Conservation (phyloP, 306 rosid species). For the Astragalus membranaceus region DNA sequence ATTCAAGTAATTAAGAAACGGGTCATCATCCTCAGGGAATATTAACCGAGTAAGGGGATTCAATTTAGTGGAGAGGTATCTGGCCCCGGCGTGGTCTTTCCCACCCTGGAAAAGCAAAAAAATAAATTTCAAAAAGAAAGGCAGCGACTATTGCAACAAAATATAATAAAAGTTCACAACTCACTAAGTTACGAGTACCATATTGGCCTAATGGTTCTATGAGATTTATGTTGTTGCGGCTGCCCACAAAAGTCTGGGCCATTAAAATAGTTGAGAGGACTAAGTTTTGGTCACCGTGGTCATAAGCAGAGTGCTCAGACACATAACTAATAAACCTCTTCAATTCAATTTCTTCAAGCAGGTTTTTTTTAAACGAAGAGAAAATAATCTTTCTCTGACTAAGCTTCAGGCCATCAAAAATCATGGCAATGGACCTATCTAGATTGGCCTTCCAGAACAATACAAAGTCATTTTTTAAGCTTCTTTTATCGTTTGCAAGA, state of each 20-base stretch:
- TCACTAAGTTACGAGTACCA: constrained; percentile 84
- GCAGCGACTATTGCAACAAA: not conserved
- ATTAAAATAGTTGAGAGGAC: constrained; percentile 72
- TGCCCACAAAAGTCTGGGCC: constrained; percentile 94
- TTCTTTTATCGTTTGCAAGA: constrained; percentile 40
- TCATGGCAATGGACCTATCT: constrained; percentile 84
- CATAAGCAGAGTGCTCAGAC: constrained; percentile 86
- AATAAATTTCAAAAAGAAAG: not conserved
- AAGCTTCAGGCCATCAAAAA: constrained; percentile 96
- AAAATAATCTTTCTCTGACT: constrained; percentile 90
- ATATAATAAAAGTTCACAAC: not conserved
- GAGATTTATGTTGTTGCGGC: constrained; percentile 84
- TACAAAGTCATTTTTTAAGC: constrained; percentile 80
- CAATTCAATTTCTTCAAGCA: constrained; percentile 78
- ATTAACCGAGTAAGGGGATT: constrained; percentile 57
- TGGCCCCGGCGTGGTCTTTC: constrained; percentile 85
- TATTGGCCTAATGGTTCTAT: constrained; percentile 88
- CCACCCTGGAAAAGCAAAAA: constrained; percentile 56
- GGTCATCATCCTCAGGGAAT: constrained; percentile 78
- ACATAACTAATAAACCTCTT: constrained; percentile 91
- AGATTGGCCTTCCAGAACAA: constrained; percentile 85
- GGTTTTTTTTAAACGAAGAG: constrained; percentile 79
- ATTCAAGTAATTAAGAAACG: constrained; percentile 76
- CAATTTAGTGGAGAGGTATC: constrained; percentile 66
- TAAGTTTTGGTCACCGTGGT: constrained; percentile 93